Base-by-base conservation (phyloP, 1,284 basidiomycete genomes). In the Trichosporon faecale region DNA sequence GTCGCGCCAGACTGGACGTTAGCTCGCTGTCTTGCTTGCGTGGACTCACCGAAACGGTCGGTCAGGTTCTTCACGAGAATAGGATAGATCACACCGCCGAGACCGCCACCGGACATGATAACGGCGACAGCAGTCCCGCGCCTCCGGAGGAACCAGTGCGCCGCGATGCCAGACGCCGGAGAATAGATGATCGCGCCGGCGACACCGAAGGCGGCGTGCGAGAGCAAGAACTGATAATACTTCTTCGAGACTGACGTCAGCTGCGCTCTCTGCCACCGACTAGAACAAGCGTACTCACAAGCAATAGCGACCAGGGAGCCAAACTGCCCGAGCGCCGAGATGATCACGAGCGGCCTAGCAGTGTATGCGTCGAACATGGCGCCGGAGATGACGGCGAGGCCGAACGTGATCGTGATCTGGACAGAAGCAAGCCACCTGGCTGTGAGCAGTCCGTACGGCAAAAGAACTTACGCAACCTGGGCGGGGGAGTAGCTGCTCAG, bases 151-250 rank as follows among this genome's bases (percentile, higher is more conserved):
- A 83, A 83, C 81, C 81, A 83, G 65, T 83, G 82, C 0, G 78
- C 79, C 1, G 77, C 74, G n/a, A 82, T 77, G 5, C 80, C 79
- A 1, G 80, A 82, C 0, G 78, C 74, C 3, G 82, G 80, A 0
- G 80, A 76, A 67, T 82, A 83, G 12, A 81, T 66, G 33, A 79
- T 66, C 0, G 78, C 74, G 2, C 78, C 80, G 4, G 77, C 77
- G 2, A 80, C 70, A 9, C 82, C 82, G 44, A 79, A 80, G 3
- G 77, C 72, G 6, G 76, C 69, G 65, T 82, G 81, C 3, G 80
- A 78, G 7, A 82, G 76, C 18, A 82, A 69, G 70, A 83, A 78
- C 63, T 83, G 81, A 68, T 79, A 83, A 71, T 78, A 83, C 61
- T 77, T 70, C 16, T 76, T 74, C 64, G 78, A 82, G 74, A 83